Evolutionary conservation across 202 grass and related monocot species (phyloP).

Genomic region (Digitaria exilis): DNA sequence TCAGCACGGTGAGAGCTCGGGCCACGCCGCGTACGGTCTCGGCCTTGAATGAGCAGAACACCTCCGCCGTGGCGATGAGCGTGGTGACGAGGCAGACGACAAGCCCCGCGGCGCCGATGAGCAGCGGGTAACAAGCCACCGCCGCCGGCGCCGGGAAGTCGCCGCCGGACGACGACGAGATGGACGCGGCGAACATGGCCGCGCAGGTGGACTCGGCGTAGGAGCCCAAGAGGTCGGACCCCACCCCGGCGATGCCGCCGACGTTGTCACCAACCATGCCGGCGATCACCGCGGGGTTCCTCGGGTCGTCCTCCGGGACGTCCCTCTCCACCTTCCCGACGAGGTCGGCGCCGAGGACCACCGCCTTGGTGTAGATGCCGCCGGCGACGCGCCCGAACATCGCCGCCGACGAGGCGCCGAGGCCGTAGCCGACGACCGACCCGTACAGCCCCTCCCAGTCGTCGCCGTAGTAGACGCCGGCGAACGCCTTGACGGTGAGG

Average conservation of each 20-base stretch:
- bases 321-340: conserved; percentile 73
- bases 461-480: conserved; percentile 57
- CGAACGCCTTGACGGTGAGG: conserved; percentile 53
- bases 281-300: conserved; percentile 74
- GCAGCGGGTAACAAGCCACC: conserved; percentile 55
- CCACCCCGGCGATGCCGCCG: conserved; percentile 75
- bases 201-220: conserved; percentile 73
- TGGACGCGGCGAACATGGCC: conserved; percentile 59
- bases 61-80: conserved; percentile 52
- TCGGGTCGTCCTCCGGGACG: conserved; percentile 66
- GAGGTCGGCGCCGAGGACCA: conserved; percentile 77
- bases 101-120: conserved; percentile 51
- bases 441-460: conserved; percentile 74
- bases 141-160: conserved; percentile 61
- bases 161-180: conserved; percentile 49
- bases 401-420: conserved; percentile 70
- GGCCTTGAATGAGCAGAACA: conserved; percentile 47
- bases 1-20: conserved; percentile 57
- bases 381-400: conserved; percentile 80
- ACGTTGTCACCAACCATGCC: conserved; percentile 80
- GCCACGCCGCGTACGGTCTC: conserved; percentile 49
- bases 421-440: conserved; percentile 64
- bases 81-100: conserved; percentile 58
- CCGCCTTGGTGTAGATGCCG: conserved; percentile 84
- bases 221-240: conserved; percentile 73